These are phyloP conservation scores for Articulospora tetracladia DNA, from an alignment of 495 filamentous ascomycete species.

Conservation along the genomic window DNA sequence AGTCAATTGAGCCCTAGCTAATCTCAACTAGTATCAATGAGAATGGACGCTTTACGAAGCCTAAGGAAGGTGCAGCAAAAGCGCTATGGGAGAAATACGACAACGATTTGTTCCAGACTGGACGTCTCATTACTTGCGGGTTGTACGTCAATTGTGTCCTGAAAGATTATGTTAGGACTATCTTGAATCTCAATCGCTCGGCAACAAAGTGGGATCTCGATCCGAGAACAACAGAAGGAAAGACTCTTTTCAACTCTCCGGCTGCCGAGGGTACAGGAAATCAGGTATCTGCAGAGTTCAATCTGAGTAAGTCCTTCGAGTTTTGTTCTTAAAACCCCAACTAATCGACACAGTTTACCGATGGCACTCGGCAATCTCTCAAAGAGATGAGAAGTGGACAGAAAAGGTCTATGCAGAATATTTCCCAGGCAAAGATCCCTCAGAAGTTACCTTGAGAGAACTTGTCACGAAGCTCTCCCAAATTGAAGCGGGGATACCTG, in stretches of 20 bases:
- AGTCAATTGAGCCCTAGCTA: background rate
- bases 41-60: constrained; percentile 63
- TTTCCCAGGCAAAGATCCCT: constrained; percentile 56
- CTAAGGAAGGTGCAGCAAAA: constrained; percentile 38
- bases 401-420: constrained; percentile 58
- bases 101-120: constrained; percentile 82
- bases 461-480: constrained; percentile 55
- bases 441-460: constrained; percentile 47
- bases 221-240: constrained; percentile 51
- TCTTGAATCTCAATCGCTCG: constrained; percentile 75
- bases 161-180: constrained; percentile 79
- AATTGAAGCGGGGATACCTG: constrained; percentile 53
- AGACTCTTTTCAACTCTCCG: constrained; percentile 47
- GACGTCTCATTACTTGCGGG: constrained; percentile 72
- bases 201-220: constrained; percentile 74
- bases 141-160: constrained; percentile 83
- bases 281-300: constrained; percentile 74
- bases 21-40: constrained; percentile 70
- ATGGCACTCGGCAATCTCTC: constrained; percentile 76
- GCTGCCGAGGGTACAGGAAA: constrained; percentile 69
- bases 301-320: constrained; percentile 35
- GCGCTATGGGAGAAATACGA: constrained; percentile 72
- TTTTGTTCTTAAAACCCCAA: background rate
- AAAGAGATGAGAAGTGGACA: constrained; percentile 72
- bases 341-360: constrained; percentile 51